Evolutionary conservation across 139 green algal genomes (phyloP).

Genomic region (Micractinium conductrix): DNA sequence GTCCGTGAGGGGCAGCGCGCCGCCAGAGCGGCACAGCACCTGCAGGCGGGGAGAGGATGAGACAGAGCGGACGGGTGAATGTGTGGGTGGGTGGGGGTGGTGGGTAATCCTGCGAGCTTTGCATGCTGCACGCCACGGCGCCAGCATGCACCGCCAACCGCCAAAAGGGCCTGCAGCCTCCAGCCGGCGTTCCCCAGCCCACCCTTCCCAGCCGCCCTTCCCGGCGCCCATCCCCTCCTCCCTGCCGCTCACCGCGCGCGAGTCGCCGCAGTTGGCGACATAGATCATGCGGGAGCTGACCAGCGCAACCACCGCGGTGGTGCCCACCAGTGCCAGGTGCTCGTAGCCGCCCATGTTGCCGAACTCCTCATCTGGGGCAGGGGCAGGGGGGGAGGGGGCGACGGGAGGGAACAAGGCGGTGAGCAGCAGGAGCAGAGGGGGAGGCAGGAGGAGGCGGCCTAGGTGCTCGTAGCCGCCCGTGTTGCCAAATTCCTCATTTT

Average conservation of each 20-base stretch:
- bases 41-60: too few species aligned
- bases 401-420: background rate
- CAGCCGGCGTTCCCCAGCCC: too few species aligned
- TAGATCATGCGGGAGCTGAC: conserved; percentile 69
- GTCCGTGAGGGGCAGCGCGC: conserved; percentile 67
- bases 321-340: conserved; percentile 72
- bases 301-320: conserved; percentile 87
- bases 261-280: conserved; percentile 89
- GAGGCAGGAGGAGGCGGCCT: background rate
- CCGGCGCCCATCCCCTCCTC: too few species aligned
- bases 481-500: conserved; percentile 68
- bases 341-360: conserved; percentile 53
- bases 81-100: too few species aligned
- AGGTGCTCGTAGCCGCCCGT: conserved; percentile 31
- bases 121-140: too few species aligned
- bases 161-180: too few species aligned
- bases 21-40: conserved; percentile 70
- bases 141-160: too few species aligned
- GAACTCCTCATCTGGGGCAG: conserved; percentile 63
- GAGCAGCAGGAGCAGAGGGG: background rate
- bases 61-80: too few species aligned
- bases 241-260: too few species aligned
- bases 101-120: too few species aligned
- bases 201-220: too few species aligned
- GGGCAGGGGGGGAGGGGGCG: background rate